Base-by-base conservation (phyloP, 1,284 basidiomycete species). In the Fistulinella staudtii region DNA sequence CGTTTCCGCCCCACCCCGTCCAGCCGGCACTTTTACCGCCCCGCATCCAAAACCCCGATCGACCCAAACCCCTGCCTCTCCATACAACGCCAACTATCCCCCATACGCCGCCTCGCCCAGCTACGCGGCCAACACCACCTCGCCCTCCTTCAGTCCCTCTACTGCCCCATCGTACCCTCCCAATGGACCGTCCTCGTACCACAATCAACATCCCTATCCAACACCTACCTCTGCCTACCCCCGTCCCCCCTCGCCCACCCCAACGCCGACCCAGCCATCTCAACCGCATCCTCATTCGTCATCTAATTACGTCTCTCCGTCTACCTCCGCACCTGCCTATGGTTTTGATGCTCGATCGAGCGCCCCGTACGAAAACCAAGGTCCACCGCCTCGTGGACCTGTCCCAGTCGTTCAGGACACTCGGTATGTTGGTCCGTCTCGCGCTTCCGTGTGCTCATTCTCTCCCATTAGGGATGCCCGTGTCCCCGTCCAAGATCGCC, bases 211-310 rank as follows among this genome's bases (percentile, higher is more conserved):
- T 14, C 10, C 52, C 15, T 60, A 63, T 36, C 49, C 50, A 24
- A 60, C 57, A 6, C 61, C 58, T 18, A 61, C 61, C 13, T 60
- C 58, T 27, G 58, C 61, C 11, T 60, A 48, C 39, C 55, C 58
- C 9, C 57, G 53, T n/a, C 57, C 61, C 4, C 56, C 60, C 15
- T 58, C 56, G 2, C 56, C 56, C 43, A 58, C 60, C 15, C 60
- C 57, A 46, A 63, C 60, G 14, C 57, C 57, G 45, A 63, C 57
- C 15, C 57, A 58, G 34, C 47, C 47, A 17, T 34, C 50, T 2
- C 57, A 54, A 14, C 40, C 39, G 3, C 58, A 49, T 34, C n/a
- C 44, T 1, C 56, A 60, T 29, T 44, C 60, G 0, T 36, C 56
- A 1, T 17, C 50, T 5, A 53, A 64, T 28, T 65, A 63, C 31